Conservation (phyloP, 805 yeast genomes). For the Sugiyamaella valdiviana region DNA sequence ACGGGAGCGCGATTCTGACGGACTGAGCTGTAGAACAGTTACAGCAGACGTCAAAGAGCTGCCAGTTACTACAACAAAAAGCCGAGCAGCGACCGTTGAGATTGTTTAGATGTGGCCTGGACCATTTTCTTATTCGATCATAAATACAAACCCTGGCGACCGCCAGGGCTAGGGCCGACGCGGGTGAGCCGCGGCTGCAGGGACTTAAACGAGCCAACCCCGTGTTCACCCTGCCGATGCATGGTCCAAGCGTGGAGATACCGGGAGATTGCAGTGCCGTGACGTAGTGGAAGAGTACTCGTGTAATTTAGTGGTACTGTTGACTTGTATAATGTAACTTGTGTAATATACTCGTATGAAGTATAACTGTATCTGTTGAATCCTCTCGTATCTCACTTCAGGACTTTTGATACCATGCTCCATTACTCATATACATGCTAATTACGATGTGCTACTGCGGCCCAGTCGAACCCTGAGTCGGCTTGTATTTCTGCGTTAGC, state of each 20-base stretch:
- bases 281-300: too few relatives aligned
- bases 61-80: neutral
- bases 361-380: too few relatives aligned
- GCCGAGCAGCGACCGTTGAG: neutral
- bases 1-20: too few relatives aligned
- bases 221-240: too few relatives aligned
- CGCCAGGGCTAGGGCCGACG: neutral
- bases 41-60: too few relatives aligned
- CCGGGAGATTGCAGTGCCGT: too few relatives aligned
- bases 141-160: neutral
- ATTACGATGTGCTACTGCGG: neutral
- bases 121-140: neutral
- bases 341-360: too few relatives aligned
- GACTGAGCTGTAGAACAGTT: too few relatives aligned
- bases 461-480: neutral
- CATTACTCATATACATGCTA: neutral
- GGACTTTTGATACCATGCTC: neutral
- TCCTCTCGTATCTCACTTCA: neutral
- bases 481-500: conserved; percentile 5
- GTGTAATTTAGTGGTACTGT: too few relatives aligned
- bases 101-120: neutral
- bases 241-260: neutral
- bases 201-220: neutral
- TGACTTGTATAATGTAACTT: too few relatives aligned
- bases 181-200: neutral